phyloP scores from a whole-genome alignment of 306 rosid species.

The Begonia fuchsioides region DNA sequence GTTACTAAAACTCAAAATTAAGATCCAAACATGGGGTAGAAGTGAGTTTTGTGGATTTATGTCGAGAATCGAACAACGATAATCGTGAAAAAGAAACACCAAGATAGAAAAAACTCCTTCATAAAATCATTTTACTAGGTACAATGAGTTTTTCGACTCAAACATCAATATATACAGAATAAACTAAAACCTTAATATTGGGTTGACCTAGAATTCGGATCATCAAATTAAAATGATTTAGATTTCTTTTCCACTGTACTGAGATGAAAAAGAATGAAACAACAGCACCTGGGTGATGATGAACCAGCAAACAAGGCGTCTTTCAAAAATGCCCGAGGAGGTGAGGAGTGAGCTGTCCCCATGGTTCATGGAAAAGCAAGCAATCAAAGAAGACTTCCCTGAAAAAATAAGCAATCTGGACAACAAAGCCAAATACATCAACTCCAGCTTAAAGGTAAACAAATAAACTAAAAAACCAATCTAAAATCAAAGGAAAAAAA shows the following conservation, averaged over 20 bases:
- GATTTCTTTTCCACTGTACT: slow-evolving; percentile 2
- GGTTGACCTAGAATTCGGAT: too few species aligned
- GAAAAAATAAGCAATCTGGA: slow-evolving; percentile 65
- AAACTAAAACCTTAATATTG: too few species aligned
- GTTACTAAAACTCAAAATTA: too few species aligned
- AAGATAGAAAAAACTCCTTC: too few species aligned
- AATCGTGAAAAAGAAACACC: too few species aligned
- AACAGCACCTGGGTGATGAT: slow-evolving; percentile 98
- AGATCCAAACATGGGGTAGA: too few species aligned
- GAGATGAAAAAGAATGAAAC: slow-evolving; percentile 4
- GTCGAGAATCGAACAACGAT: too few species aligned
- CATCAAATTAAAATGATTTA: too few species aligned
- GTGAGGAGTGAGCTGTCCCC: slow-evolving; percentile 75
- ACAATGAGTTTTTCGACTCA: too few species aligned
- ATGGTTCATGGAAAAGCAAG: slow-evolving; percentile 72
- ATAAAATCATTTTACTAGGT: too few species aligned
- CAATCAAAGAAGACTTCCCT: slow-evolving; percentile 48
- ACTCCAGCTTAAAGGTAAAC: slow-evolving; percentile 45
- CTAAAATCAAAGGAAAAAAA: background rate
- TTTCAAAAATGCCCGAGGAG: slow-evolving; percentile 80
- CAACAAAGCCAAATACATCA: slow-evolving; percentile 50
- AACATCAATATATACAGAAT: too few species aligned
- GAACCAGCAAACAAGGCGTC: slow-evolving; percentile 85
- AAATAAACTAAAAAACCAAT: slow-evolving; percentile 8
- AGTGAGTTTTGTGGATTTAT: too few species aligned